Evolutionary conservation across 2,329 filamentous ascomycete genomes (phyloP).

Genomic region (Trichophyton verrucosum): DNA sequence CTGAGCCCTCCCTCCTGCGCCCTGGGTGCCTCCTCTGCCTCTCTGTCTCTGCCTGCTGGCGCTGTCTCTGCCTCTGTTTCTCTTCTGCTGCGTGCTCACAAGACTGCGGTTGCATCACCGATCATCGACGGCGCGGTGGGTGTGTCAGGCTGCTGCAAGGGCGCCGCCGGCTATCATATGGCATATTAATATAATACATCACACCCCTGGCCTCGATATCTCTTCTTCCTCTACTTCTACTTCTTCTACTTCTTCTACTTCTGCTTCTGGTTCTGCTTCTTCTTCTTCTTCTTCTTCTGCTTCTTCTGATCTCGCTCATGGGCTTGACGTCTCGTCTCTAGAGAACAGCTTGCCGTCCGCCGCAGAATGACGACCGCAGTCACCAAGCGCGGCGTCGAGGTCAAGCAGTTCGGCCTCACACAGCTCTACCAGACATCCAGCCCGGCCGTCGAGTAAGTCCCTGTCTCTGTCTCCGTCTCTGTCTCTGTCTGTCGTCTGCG

Average conservation of each 20-base stretch:
- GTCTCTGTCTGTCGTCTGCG: background rate
- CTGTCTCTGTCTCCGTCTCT: background rate
- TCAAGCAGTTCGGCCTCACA: slow-evolving; percentile 32
- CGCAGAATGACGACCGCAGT: background rate
- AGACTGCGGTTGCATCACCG: background rate
- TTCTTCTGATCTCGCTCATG: background rate
- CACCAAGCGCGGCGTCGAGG: slow-evolving; percentile 10
- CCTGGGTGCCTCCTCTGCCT: background rate
- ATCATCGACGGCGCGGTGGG: background rate
- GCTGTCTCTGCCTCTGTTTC: no score
- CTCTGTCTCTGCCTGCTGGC: no score
- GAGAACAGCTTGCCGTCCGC: background rate
- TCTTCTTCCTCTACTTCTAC: background rate
- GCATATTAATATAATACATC: background rate
- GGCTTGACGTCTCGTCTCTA: background rate
- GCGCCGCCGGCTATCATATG: background rate
- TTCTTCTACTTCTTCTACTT: no score
- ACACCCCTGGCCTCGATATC: background rate
- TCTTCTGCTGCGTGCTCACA: background rate
- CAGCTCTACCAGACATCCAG: slow-evolving; percentile 29
- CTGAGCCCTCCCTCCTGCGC: background rate
- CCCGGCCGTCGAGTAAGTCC: slow-evolving; percentile 29
- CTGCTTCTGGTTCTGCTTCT: background rate
- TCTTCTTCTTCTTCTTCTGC: background rate
- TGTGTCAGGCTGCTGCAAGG: slow-evolving; percentile 10